phyloP scores from a whole-genome alignment of 2,329 filamentous ascomycete species.

The Neophaeococcomyces mojaviensis region DNA sequence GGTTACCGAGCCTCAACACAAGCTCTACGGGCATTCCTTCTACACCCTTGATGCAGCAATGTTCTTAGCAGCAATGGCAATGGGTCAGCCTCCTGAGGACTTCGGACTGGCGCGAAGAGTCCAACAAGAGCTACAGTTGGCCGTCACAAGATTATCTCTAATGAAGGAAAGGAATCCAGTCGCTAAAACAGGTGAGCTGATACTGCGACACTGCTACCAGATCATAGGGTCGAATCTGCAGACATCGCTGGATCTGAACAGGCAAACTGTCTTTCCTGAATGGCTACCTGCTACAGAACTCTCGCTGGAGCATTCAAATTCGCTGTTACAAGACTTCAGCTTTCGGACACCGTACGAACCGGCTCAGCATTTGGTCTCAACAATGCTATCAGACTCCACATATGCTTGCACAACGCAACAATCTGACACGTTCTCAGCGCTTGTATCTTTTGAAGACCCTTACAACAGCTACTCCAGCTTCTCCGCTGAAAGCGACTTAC shows the following conservation, averaged over 20 bases:
- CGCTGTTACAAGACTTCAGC: background rate
- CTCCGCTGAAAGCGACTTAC: background rate
- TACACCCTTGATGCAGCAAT: slow-evolving; percentile 1
- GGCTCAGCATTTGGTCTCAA: background rate
- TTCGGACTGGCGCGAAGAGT: background rate
- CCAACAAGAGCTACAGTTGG: background rate
- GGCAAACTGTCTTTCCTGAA: background rate
- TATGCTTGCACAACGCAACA: background rate
- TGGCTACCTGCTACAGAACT: background rate
- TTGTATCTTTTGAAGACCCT: background rate
- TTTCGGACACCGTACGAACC: background rate
- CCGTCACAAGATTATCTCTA: background rate
- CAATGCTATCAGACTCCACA: background rate
- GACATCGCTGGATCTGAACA: background rate
- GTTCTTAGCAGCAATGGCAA: background rate
- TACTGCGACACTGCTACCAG: background rate
- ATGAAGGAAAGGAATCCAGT: slow-evolving; percentile 1
- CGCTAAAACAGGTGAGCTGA: background rate
- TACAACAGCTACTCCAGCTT: background rate
- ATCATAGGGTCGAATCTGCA: background rate
- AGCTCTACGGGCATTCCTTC: slow-evolving; percentile 2
- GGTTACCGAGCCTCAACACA: background rate
- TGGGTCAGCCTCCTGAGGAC: background rate
- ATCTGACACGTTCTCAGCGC: background rate
- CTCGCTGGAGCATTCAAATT: background rate